Conservation (phyloP, 129 eudicot species). For the Mikania micrantha region DNA sequence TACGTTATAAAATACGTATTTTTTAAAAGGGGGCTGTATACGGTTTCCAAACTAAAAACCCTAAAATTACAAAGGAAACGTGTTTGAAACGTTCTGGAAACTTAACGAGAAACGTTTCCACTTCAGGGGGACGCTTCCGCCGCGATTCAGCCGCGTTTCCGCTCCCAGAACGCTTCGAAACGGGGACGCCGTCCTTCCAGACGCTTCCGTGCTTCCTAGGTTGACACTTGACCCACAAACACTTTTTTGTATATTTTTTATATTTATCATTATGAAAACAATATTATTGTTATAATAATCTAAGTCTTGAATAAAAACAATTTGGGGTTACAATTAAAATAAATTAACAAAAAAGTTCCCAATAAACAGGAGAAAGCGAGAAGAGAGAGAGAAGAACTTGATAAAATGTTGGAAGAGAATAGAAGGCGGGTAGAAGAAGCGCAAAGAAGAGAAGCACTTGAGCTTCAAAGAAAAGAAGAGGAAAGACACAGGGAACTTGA, state of each 20-base stretch:
- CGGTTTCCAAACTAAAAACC: no score
- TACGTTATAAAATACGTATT: no score
- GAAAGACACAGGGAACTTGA: constrained; percentile 74
- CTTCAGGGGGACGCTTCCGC: no score
- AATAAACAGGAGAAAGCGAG: constrained; percentile 75
- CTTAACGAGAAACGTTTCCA: no score
- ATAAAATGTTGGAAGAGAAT: constrained; percentile 92
- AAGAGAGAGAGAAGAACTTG: constrained; percentile 89
- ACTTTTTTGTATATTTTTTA: background rate
- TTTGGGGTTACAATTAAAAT: background rate
- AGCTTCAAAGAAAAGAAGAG: constrained; percentile 83
- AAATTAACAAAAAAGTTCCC: background rate
- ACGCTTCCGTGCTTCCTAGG: no score
- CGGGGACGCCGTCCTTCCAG: no score
- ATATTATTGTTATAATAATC: background rate
- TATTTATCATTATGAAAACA: background rate
- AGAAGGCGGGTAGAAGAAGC: constrained; percentile 85
- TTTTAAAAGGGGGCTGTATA: no score
- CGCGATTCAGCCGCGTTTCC: no score
- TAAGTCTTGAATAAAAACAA: background rate
- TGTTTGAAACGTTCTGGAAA: no score
- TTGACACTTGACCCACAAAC: background rate
- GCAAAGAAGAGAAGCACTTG: constrained; percentile 81
- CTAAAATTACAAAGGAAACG: no score
- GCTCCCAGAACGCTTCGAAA: no score